A percentile compares a stretch with the other conserved stretches of the same genome.
phyloP scores from a whole-genome alignment of 164 flowering plant genomes.

The Vitis rupestris region DNA sequence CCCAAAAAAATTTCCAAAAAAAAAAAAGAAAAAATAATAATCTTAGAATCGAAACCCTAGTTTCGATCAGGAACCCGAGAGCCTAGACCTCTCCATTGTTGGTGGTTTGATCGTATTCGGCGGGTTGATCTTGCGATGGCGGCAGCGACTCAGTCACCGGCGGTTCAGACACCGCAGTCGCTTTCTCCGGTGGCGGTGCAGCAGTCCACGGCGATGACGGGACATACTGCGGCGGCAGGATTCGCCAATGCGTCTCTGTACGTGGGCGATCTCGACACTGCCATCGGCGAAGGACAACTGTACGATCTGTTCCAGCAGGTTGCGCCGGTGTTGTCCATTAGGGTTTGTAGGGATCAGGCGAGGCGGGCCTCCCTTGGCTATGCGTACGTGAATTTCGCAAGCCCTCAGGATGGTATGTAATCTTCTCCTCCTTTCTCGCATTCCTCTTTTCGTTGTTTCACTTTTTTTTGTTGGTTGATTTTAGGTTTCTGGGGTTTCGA shows the following conservation, averaged over 20 bases:
- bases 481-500: not conserved
- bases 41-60: not conserved
- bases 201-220: not conserved
- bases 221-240: slow-evolving; percentile 12
- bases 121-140: slow-evolving; percentile 5
- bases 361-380: slow-evolving; percentile 59
- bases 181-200: not conserved
- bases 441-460: not conserved
- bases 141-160: slow-evolving; percentile 5
- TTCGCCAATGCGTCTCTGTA: slow-evolving; percentile 53
- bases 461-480: not conserved
- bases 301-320: slow-evolving; percentile 55
- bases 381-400: slow-evolving; percentile 60
- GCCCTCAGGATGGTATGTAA: slow-evolving; percentile 50
- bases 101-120: not conserved
- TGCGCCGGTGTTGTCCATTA: slow-evolving; percentile 49
- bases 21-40: not conserved
- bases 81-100: not conserved
- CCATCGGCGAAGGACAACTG: slow-evolving; percentile 47
- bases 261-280: slow-evolving; percentile 70
- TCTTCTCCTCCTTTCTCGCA: no score
- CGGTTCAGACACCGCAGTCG: slow-evolving; percentile 1
- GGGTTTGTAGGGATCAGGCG: slow-evolving; percentile 69
- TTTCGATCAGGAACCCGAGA: not conserved
- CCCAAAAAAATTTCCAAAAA: not conserved